These are phyloP conservation scores for Dorcoceras hygrometricum DNA, from an alignment of 257 asterid species.

Conservation along the genomic window DNA sequence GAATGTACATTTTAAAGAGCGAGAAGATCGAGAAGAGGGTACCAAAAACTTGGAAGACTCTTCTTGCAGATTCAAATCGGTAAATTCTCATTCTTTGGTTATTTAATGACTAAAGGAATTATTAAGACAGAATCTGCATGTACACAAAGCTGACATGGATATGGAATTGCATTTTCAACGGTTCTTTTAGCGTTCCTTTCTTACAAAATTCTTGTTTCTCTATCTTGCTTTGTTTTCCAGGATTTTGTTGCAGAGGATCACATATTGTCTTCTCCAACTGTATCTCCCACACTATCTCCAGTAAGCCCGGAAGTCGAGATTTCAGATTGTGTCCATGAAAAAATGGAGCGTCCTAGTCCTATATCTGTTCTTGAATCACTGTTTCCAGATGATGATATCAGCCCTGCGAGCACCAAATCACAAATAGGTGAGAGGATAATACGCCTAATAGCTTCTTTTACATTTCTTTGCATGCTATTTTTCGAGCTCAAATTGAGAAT, in stretches of 20 bases:
- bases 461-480: constrained; percentile 15
- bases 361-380: constrained; percentile 84
- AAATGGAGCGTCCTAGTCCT: constrained; percentile 83
- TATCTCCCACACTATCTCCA: constrained; percentile 41
- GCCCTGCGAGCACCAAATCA: constrained; percentile 62
- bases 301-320: constrained; percentile 44
- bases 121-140: not conserved
- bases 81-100: constrained; percentile 27
- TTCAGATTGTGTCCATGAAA: constrained; percentile 38
- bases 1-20: constrained; percentile 33
- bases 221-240: constrained; percentile 24
- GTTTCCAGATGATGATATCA: constrained; percentile 68
- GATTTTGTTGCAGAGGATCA: constrained; percentile 40
- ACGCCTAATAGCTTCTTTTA: not conserved
- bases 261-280: constrained; percentile 35
- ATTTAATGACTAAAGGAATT: constrained; percentile 13
- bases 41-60: constrained; percentile 22
- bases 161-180: constrained; percentile 9
- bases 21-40: constrained; percentile 35
- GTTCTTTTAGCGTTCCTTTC: constrained; percentile 5
- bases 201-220: not conserved
- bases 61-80: constrained; percentile 36
- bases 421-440: constrained; percentile 52
- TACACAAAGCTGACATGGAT: not conserved
- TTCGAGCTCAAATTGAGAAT: constrained; percentile 22